phyloP scores from a whole-genome alignment of 495 filamentous ascomycete species.

The Saxispiralis lemnorum region DNA sequence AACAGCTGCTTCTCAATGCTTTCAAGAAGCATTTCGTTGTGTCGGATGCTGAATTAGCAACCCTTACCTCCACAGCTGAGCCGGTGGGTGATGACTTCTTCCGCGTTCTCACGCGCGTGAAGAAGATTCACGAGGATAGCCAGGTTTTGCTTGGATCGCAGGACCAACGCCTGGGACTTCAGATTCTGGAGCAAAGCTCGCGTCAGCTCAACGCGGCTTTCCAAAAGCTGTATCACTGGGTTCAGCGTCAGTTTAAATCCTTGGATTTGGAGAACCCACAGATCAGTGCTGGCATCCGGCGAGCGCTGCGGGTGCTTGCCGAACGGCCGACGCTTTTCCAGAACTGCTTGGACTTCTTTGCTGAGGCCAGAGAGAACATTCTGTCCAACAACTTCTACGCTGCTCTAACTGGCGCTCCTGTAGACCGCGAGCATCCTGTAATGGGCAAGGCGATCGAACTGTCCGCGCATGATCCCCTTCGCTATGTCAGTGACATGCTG shows the following conservation, averaged over 20 bases:
- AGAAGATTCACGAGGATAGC: conserved; percentile 74
- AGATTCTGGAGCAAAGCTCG: conserved; percentile 80
- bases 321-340: conserved; percentile 84
- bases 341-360: conserved; percentile 83
- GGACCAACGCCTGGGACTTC: conserved; percentile 66
- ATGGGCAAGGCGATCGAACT: conserved; percentile 84
- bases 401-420: conserved; percentile 57
- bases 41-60: conserved; percentile 55
- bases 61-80: conserved; percentile 56
- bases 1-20: conserved; percentile 64
- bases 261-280: conserved; percentile 89
- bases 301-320: conserved; percentile 70
- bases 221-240: conserved; percentile 89
- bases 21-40: conserved; percentile 75
- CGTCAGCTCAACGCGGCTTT: conserved; percentile 76
- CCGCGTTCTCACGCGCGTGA: conserved; percentile 55
- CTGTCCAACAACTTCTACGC: conserved; percentile 81
- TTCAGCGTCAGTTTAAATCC: conserved; percentile 80
- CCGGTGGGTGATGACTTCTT: conserved; percentile 83
- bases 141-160: conserved; percentile 77
- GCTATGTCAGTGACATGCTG: conserved; percentile 94
- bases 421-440: conserved; percentile 26
- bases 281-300: conserved; percentile 69
- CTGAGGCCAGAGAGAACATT: conserved; percentile 72
- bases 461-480: conserved; percentile 73